These are phyloP conservation scores for Ceratocystis albifundus DNA, from an alignment of 2,329 filamentous ascomycete genomes.

Conservation along the genomic window DNA sequence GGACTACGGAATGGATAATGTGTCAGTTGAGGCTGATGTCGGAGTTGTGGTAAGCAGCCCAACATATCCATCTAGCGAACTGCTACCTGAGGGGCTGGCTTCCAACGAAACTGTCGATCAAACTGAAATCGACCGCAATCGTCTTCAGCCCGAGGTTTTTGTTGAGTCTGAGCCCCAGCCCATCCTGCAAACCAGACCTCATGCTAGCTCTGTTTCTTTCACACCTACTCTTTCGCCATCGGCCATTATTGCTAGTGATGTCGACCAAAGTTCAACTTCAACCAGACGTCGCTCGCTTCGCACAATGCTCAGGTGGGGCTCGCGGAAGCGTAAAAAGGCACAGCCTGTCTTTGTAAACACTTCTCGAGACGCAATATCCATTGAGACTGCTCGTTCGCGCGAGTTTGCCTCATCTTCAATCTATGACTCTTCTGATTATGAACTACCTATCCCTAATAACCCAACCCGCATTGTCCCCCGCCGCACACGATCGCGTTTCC, in stretches of 20 bases:
- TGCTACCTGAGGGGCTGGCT: background rate
- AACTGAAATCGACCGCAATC: background rate
- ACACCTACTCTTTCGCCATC: conserved; percentile 22
- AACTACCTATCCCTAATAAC: conserved; percentile 28
- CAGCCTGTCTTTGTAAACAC: conserved; percentile 24
- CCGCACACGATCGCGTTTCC: conserved; percentile 79
- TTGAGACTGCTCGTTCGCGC: conserved; percentile 32
- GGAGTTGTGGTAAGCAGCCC: background rate
- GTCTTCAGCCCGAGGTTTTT: background rate
- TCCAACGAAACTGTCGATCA: background rate
- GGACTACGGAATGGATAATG: background rate
- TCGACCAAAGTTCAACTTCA: conserved; percentile 13
- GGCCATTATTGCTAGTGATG: conserved; percentile 12
- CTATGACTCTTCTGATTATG: conserved; percentile 24
- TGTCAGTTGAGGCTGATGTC: background rate
- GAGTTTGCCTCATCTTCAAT: conserved; percentile 32
- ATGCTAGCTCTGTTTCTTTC: conserved; percentile 23
- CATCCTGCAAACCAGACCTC: conserved; percentile 6
- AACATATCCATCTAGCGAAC: conserved; percentile 6
- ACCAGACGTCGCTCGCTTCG: conserved; percentile 19
- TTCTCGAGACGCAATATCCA: conserved; percentile 31
- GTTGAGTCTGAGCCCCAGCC: background rate
- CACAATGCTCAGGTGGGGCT: conserved; percentile 24
- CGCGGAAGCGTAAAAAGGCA: conserved; percentile 27
- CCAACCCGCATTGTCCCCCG: conserved; percentile 46